Evolutionary conservation across 192 early-diverging fungal species (phyloP).

Genomic region (Phycomyces nitens): DNA sequence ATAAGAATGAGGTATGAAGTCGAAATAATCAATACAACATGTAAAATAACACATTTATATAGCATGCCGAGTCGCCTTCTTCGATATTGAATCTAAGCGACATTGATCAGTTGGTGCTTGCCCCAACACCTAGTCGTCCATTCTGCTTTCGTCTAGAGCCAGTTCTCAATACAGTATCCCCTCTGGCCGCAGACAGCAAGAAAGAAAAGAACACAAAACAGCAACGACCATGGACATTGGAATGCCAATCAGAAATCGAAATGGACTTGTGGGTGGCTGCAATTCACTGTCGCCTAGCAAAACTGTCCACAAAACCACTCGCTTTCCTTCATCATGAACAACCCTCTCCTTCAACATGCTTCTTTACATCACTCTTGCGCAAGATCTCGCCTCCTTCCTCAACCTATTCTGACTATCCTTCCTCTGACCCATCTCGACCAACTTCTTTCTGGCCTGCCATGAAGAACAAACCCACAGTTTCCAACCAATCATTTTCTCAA

Average conservation of each 20-base stretch:
- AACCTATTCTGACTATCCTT: background rate
- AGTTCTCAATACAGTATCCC: background rate
- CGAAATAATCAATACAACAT: background rate
- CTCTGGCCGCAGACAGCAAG: background rate
- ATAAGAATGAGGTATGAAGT: slow-evolving; percentile 22
- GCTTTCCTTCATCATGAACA: background rate
- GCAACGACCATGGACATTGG: slow-evolving; percentile 14
- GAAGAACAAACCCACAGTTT: background rate
- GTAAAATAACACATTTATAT: background rate
- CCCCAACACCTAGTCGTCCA: slow-evolving; percentile 5
- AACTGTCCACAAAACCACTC: background rate
- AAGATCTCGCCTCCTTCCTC: background rate
- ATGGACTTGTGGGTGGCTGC: slow-evolving; percentile 14
- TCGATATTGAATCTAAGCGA: slow-evolving; percentile 10
- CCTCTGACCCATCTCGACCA: background rate
- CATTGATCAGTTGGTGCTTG: slow-evolving; percentile 9
- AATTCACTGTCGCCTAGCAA: slow-evolving; percentile 3
- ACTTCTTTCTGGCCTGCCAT: background rate
- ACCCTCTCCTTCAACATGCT: background rate
- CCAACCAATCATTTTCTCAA: background rate
- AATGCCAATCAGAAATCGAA: slow-evolving; percentile 13
- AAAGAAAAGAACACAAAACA: background rate
- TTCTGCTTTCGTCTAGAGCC: slow-evolving; percentile 8
- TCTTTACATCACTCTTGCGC: background rate
- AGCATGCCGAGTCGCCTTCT: slow-evolving; percentile 14